Evolutionary conservation across 2,329 filamentous ascomycete genomes (phyloP).

Genomic region (Cryphonectria carpinicola): DNA sequence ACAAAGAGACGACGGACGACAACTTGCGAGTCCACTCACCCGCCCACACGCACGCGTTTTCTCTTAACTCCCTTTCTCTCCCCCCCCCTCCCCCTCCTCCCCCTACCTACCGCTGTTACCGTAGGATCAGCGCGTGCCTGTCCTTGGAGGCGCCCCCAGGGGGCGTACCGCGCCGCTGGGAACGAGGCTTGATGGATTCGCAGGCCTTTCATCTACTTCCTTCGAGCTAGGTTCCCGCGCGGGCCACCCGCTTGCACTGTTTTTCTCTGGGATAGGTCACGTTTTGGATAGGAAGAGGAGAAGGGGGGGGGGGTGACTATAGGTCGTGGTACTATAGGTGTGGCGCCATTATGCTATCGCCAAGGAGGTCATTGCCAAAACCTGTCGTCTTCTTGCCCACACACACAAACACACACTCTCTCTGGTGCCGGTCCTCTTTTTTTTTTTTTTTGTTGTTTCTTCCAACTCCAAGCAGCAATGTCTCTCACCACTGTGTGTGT

Average conservation of each 20-base stretch:
- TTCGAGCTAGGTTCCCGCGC: constrained; percentile 3
- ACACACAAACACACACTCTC: not conserved
- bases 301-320: not conserved
- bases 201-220: not conserved
- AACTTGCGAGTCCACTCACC: not conserved
- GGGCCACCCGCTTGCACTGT: not conserved
- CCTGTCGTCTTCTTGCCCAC: not conserved
- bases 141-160: not conserved
- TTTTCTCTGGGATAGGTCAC: not conserved
- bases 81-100: no score
- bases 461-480: not conserved
- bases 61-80: not conserved
- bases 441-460: not conserved
- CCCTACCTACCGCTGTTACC: not conserved
- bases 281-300: not conserved
- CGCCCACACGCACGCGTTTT: not conserved
- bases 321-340: not conserved
- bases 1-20: no score
- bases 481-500: not conserved
- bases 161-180: constrained; percentile 3
- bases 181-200: constrained; percentile 5
- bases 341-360: constrained; percentile 1
- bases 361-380: not conserved
- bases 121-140: constrained; percentile 2
- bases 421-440: not conserved